Evolutionary conservation across 2,329 filamentous ascomycete species (phyloP).

Genomic region (Scedosporium apiospermum): DNA sequence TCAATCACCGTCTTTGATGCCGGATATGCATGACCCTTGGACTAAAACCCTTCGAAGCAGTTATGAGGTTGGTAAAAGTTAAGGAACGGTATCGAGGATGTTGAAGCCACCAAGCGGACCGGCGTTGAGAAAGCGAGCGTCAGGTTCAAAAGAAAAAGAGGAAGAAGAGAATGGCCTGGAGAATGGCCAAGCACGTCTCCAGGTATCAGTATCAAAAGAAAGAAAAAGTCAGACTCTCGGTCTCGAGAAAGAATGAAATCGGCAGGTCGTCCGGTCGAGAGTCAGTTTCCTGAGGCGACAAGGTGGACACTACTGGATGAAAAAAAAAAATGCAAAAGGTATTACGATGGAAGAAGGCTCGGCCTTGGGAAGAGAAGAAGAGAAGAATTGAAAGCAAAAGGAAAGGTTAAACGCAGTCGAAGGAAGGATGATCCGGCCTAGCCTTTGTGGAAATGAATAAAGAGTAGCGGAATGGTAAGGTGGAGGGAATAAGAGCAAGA

Average conservation of each 20-base stretch:
- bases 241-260: neutral
- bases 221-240: neutral
- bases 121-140: no score
- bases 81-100: neutral
- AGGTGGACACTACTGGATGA: neutral
- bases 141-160: no score
- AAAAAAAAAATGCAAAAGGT: neutral
- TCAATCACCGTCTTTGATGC: neutral
- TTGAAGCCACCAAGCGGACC: no score
- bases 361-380: neutral
- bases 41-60: neutral
- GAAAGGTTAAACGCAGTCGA: neutral
- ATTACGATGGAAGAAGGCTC: neutral
- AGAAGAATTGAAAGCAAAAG: neutral
- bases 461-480: neutral
- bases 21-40: neutral
- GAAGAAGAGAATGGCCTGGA: no score
- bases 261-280: neutral
- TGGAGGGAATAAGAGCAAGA: neutral
- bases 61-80: neutral
- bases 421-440: neutral
- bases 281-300: neutral
- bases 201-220: neutral
- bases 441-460: neutral
- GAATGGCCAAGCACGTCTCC: neutral